Conservation (phyloP, 2,329 filamentous ascomycete genomes). For the Fusarium sp. region DNA sequence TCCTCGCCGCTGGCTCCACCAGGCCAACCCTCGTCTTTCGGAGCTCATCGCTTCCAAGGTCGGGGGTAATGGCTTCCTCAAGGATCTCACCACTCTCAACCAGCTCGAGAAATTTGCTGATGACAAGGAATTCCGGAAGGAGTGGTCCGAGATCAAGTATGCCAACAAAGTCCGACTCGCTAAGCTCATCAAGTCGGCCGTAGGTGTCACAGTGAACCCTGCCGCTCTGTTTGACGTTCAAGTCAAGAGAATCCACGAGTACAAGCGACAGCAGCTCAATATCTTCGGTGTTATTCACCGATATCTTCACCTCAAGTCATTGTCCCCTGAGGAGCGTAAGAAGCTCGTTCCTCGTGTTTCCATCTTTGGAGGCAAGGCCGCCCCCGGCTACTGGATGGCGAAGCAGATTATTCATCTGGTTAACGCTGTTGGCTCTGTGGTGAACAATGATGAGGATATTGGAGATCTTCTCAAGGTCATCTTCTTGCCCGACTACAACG, state of each 20-base stretch:
- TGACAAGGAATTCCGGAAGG: slow-evolving; percentile 90
- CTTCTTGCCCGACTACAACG: slow-evolving; percentile 98
- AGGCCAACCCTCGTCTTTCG: slow-evolving; percentile 93
- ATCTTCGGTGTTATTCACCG: slow-evolving; percentile 98
- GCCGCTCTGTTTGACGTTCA: slow-evolving; percentile 93
- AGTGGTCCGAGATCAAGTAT: slow-evolving; percentile 97
- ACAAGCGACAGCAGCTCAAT: slow-evolving; percentile 99
- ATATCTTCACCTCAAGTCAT: slow-evolving; percentile 88
- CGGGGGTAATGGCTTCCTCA: slow-evolving; percentile 85
- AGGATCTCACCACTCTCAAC: slow-evolving; percentile 87
- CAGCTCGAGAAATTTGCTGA: slow-evolving; percentile 86
- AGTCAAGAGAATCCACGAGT: slow-evolving; percentile 99
- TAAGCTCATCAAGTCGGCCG: slow-evolving; percentile 87
- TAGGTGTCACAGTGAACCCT: slow-evolving; percentile 86
- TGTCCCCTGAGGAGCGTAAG: slow-evolving; percentile 86
- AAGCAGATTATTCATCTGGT: slow-evolving; percentile 98
- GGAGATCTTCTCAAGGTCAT: slow-evolving; percentile 96
- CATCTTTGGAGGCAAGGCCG: slow-evolving; percentile 97
- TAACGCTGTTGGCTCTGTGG: slow-evolving; percentile 88
- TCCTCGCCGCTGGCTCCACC: slow-evolving; percentile 94
- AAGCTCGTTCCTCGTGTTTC: slow-evolving; percentile 89
- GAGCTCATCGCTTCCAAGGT: slow-evolving; percentile 92
- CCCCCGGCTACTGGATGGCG: slow-evolving; percentile 99
- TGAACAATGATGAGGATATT: slow-evolving; percentile 93
- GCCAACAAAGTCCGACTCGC: slow-evolving; percentile 95